Percentiles rank a stretch among this genome's conserved stretches.
These are phyloP conservation scores for Edaphochlamys debaryana DNA, from an alignment of 139 green algal species.

Conservation along the genomic window DNA sequence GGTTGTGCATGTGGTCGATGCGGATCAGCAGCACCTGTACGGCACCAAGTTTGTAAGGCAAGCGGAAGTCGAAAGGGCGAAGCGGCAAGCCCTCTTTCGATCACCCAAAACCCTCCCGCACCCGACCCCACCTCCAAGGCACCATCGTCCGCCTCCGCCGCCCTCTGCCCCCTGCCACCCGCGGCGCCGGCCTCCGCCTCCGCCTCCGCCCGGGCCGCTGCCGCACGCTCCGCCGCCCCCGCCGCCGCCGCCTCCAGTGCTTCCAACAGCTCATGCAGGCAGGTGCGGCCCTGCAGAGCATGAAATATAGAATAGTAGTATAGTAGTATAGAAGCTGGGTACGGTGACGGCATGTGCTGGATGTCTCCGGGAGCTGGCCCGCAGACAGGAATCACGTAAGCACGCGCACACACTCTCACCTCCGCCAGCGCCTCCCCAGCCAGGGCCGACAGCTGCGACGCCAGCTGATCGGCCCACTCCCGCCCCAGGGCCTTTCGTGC, in stretches of 20 bases:
- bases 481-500: not conserved
- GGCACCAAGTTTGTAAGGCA: no score
- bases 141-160: not conserved
- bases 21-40: slow-evolving; percentile 43
- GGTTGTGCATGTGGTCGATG: slow-evolving; percentile 56
- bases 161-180: not conserved
- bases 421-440: not conserved
- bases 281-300: slow-evolving; percentile 2
- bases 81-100: no score
- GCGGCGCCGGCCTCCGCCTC: no score
- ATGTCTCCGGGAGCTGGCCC: no score
- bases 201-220: not conserved
- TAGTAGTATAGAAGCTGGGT: no score
- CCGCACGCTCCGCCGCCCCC: not conserved
- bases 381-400: no score
- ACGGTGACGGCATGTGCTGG: not conserved
- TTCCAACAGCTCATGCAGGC: slow-evolving; percentile 22
- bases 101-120: no score
- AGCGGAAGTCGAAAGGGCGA: no score
- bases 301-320: not conserved
- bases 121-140: not conserved
- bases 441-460: not conserved
- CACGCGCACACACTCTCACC: not conserved
- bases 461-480: not conserved
- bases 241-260: not conserved